These are phyloP conservation scores for Alloteropsis angusta DNA, from an alignment of 202 grass and related monocot species.

Conservation along the genomic window DNA sequence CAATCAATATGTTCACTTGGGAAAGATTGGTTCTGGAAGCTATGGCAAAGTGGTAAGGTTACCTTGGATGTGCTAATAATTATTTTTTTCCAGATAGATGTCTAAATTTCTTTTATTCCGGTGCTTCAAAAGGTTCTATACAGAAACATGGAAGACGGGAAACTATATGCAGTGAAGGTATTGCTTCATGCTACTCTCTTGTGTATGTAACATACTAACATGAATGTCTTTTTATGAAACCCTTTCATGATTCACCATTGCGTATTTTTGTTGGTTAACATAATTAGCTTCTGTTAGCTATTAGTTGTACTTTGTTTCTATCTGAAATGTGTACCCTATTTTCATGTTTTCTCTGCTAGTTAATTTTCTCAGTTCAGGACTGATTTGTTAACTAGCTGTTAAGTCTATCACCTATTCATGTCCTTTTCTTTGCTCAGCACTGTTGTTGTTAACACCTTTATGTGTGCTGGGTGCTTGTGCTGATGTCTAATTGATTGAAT, in stretches of 20 bases:
- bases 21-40: conserved; percentile 77
- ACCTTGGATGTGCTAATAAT: background rate
- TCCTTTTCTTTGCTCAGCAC: conserved; percentile 6
- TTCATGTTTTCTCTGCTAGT: background rate
- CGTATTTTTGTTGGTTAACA: background rate
- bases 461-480: background rate
- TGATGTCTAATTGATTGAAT: conserved; percentile 20
- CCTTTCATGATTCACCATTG: background rate
- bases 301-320: background rate
- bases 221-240: background rate
- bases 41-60: conserved; percentile 94
- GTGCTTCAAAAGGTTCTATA: conserved; percentile 53
- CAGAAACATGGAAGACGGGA: conserved; percentile 66
- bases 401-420: background rate
- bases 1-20: conserved; percentile 72
- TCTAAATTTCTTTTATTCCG: conserved; percentile 21
- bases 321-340: no score
- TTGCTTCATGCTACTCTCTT: conserved; percentile 10
- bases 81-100: background rate
- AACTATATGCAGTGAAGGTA: conserved; percentile 90
- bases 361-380: conserved; percentile 16
- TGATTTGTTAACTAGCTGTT: background rate
- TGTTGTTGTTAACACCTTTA: background rate
- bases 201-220: background rate
- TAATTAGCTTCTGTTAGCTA: background rate